Base-by-base conservation (phyloP, 768 basidiomycete genomes). In the Hortiboletus campestris region DNA sequence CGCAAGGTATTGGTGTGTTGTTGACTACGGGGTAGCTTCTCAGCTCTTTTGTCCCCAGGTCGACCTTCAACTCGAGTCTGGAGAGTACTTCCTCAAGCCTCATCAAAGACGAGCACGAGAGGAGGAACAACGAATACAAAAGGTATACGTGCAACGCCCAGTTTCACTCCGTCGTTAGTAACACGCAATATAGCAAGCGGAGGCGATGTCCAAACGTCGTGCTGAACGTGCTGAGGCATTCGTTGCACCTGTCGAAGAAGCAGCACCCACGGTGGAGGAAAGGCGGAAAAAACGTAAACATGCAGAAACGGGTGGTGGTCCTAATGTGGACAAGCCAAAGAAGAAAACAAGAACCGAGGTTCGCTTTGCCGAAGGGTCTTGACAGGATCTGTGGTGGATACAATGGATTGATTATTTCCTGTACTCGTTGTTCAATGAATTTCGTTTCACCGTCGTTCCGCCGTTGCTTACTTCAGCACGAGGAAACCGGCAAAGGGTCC, bases 61-160 rank as follows among this genome's bases (percentile, higher is more conserved):
- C 66, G 97, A 99, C 73, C 69, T 97, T 43, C 89, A 98, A 78
- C 79, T 98, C 60, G 96, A 97, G 68, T 90, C 89, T 2, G 97
- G 97, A 75, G 97, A 98, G 67, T 98, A 98, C 69, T 99, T 98
- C 80, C 88, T 99, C 75, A 97, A 96, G 69, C 76, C 89, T 17
- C 79, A 84, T 56, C 91, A 98, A 69, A 96, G 90, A 76, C 87
- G 88, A 60, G 84, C 81, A 3, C 80, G 84, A 35, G 91, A 94
- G 63, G 79, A 81, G 32, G 81, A 80, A 53, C 79, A 81, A 66
- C 76, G 88, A 68, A 86, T 84, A 72, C 84, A 93, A 69, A 93
- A 91, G 83, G 57, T 54, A 47, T 36, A 31, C 25, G 4, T 34
- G n/a, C 22, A 40, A 25, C 51, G n/a, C 16, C 36, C 6, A 11